Evolutionary conservation across 2,329 filamentous ascomycete species (phyloP).

Genomic region (Sarocladiaceae sp.): DNA sequence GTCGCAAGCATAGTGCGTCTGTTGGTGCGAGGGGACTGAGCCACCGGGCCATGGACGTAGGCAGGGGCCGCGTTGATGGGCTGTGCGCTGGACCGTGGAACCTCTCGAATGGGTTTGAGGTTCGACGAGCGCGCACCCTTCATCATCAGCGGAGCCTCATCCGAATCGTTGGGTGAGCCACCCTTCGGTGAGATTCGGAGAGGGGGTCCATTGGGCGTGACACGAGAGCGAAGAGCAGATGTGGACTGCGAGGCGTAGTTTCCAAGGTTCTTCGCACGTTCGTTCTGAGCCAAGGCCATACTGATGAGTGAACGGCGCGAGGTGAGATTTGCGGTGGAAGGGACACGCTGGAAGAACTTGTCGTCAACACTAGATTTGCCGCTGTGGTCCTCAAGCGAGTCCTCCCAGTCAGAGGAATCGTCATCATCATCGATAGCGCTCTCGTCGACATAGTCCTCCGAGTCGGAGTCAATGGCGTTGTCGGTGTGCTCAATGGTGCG

Average conservation of each 20-base stretch:
- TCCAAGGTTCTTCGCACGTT: slow-evolving; percentile 63
- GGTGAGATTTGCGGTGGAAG: slow-evolving; percentile 77
- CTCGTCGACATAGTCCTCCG: slow-evolving; percentile 67
- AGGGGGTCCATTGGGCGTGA: slow-evolving; percentile 26
- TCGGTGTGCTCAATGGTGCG: slow-evolving; percentile 56
- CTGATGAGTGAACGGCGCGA: slow-evolving; percentile 87
- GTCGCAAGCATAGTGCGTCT: slow-evolving; percentile 92
- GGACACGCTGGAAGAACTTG: slow-evolving; percentile 81
- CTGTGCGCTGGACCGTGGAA: slow-evolving; percentile 62
- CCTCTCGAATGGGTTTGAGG: slow-evolving; percentile 52
- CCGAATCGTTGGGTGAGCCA: slow-evolving; percentile 49
- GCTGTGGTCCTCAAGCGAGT: slow-evolving; percentile 66
- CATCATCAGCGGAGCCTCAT: slow-evolving; percentile 58
- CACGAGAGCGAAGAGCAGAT: slow-evolving; percentile 53
- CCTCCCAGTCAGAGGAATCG: slow-evolving; percentile 54
- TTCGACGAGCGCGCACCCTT: slow-evolving; percentile 48
- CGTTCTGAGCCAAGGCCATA: slow-evolving; percentile 71
- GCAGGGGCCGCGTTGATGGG: slow-evolving; percentile 71
- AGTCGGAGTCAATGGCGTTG: slow-evolving; percentile 49
- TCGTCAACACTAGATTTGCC: slow-evolving; percentile 78
- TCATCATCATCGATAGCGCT: slow-evolving; percentile 74
- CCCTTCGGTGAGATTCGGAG: slow-evolving; percentile 25
- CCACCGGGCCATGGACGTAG: slow-evolving; percentile 60
- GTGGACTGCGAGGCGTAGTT: slow-evolving; percentile 62
- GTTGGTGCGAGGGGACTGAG: slow-evolving; percentile 85